phyloP scores from a whole-genome alignment of 2,329 filamentous ascomycete genomes.

The Aspergillus unguis region DNA sequence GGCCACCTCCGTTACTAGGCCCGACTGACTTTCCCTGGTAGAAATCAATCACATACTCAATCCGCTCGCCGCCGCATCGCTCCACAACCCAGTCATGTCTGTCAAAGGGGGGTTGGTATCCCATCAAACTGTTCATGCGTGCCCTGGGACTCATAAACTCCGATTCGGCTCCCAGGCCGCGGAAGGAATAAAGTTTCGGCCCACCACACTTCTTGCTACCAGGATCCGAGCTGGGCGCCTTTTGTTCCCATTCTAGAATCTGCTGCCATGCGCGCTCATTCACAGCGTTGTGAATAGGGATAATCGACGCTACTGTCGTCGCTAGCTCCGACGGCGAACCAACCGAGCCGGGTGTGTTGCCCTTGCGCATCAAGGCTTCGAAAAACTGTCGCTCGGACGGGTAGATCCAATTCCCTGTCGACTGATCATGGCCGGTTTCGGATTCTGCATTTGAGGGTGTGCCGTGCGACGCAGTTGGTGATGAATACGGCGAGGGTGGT shows the following conservation, averaged over 20 bases:
- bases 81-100: constrained; percentile 97
- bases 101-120: constrained; percentile 92
- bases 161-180: constrained; percentile 56
- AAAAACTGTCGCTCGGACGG: constrained; percentile 98
- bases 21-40: constrained; percentile 67
- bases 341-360: constrained; percentile 61
- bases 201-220: constrained; percentile 68
- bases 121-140: constrained; percentile 74
- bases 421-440: constrained; percentile 68
- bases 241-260: constrained; percentile 83
- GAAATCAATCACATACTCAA: constrained; percentile 98
- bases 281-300: constrained; percentile 97
- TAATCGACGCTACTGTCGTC: constrained; percentile 82
- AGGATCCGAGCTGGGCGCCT: constrained; percentile 53
- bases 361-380: constrained; percentile 91
- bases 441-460: constrained; percentile 69
- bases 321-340: constrained; percentile 46
- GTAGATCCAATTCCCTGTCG: constrained; percentile 91
- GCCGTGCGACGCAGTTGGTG: constrained; percentile 29
- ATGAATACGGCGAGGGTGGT: constrained; percentile 31
- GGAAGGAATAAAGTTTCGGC: constrained; percentile 78
- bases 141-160: constrained; percentile 73
- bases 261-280: constrained; percentile 95
- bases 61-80: constrained; percentile 67
- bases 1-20: constrained; percentile 25